Evolutionary conservation across 208 protist species (phyloP).

Genomic region (Acanthamoeba lenticulata): DNA sequence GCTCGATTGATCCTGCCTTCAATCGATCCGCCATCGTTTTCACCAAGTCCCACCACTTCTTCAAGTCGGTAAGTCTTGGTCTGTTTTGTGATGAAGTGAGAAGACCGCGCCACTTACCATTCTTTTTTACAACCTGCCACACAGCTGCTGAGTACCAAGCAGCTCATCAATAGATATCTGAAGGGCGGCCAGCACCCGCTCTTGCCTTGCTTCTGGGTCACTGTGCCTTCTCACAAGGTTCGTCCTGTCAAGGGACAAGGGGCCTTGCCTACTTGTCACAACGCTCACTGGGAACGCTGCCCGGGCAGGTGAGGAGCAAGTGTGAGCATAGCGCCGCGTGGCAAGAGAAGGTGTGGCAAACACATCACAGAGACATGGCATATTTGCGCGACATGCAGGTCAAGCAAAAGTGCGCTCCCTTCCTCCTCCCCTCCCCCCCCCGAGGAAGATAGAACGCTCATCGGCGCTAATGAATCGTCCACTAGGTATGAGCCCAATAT

Average conservation of each 20-base stretch:
- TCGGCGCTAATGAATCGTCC: background rate
- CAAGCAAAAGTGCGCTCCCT: slow-evolving; percentile 9
- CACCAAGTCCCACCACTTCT: slow-evolving; percentile 26
- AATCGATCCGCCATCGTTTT: slow-evolving; percentile 10
- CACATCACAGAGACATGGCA: background rate
- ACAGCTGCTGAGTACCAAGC: slow-evolving; percentile 14
- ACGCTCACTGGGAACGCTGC: background rate
- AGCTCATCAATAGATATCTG: slow-evolving; percentile 39
- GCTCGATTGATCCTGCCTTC: slow-evolving; percentile 21
- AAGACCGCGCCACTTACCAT: too few relatives aligned
- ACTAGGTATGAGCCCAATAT: slow-evolving; percentile 19
- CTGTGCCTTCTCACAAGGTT: slow-evolving; percentile 46
- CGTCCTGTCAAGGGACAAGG: background rate
- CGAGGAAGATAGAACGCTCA: too few relatives aligned
- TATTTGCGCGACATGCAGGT: background rate
- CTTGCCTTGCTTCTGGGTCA: slow-evolving; percentile 58
- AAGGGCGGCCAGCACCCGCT: slow-evolving; percentile 48
- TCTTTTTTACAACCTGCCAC: background rate
- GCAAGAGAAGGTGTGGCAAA: slow-evolving; percentile 44
- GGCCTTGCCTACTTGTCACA: background rate
- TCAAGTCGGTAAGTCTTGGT: background rate
- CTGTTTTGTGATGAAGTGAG: background rate
- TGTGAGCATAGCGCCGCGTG: background rate
- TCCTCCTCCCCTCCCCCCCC: background rate
- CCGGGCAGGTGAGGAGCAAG: background rate